Conservation (phyloP, 768 basidiomycete genomes). For the Lyophyllum atratum region DNA sequence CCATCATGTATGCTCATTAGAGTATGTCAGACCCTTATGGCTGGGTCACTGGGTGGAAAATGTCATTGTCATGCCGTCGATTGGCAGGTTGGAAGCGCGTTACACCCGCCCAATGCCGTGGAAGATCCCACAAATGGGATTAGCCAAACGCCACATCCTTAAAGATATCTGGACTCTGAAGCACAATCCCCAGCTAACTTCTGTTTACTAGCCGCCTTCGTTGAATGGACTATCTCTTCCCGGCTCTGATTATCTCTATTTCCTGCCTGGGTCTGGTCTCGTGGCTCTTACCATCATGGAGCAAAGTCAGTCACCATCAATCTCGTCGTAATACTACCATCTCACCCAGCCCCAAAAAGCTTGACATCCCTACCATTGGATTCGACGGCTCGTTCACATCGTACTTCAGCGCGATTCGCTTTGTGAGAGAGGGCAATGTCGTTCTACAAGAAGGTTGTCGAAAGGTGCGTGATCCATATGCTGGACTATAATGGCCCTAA, state of each 20-base stretch:
- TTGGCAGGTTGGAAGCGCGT: background rate
- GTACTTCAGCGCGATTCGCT: constrained; percentile 10
- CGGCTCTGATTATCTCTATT: constrained; percentile 1
- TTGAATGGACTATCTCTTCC: constrained; percentile 2
- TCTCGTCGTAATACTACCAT: background rate
- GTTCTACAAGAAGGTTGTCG: constrained; percentile 11
- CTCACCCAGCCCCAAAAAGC: background rate
- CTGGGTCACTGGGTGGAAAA: background rate
- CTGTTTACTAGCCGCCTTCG: background rate
- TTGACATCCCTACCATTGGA: constrained; percentile 13
- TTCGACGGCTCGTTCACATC: constrained; percentile 10
- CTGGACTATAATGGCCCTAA: background rate
- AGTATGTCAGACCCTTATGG: background rate
- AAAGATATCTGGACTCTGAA: background rate
- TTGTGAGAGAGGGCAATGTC: constrained; percentile 5
- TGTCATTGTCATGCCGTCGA: background rate
- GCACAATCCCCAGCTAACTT: background rate
- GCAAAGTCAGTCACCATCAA: background rate
- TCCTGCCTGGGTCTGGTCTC: background rate
- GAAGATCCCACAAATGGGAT: constrained; percentile 1
- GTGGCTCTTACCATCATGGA: background rate
- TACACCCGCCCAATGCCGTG: constrained; percentile 2
- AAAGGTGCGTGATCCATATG: constrained; percentile 5
- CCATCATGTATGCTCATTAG: constrained; percentile 2
- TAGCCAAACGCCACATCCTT: constrained; percentile 7